Conservation (phyloP, 1,284 basidiomycete genomes). For the Pulveroboletus sp. region DNA sequence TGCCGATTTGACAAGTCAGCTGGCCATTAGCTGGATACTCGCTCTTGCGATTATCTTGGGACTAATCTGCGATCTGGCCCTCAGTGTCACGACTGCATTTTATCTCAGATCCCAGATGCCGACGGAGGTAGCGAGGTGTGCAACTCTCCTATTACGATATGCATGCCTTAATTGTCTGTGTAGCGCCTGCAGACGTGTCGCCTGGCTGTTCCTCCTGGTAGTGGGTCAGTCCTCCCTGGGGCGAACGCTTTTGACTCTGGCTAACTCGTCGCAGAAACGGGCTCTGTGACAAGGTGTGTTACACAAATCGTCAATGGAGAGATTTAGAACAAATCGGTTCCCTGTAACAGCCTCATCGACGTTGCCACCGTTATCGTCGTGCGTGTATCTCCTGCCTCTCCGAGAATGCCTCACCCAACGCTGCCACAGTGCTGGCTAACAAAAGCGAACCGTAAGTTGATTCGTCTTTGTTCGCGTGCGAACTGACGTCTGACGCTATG, state of each 20-base stretch:
- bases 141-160: neutral
- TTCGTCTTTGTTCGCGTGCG: neutral
- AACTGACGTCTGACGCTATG: neutral
- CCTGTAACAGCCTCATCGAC: conserved; percentile 10
- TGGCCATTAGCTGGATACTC: conserved; percentile 16
- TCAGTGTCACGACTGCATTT: conserved; percentile 9
- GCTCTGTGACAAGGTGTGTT: conserved; percentile 16
- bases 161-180: neutral
- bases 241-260: neutral
- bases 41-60: conserved; percentile 18
- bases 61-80: conserved; percentile 19
- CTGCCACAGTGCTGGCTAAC: conserved; percentile 19
- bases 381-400: neutral
- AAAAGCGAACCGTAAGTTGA: conserved; percentile 10
- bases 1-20: conserved; percentile 9
- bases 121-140: conserved; percentile 8
- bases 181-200: conserved; percentile 3
- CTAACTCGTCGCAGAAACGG: conserved; percentile 19
- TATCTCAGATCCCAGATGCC: conserved; percentile 10
- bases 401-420: neutral
- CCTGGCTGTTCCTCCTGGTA: conserved; percentile 7
- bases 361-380: conserved; percentile 11
- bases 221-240: conserved; percentile 13
- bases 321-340: neutral
- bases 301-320: neutral